phyloP scores from a whole-genome alignment of 495 filamentous ascomycete genomes.

The Pseudomonodictys pantanalensis region DNA sequence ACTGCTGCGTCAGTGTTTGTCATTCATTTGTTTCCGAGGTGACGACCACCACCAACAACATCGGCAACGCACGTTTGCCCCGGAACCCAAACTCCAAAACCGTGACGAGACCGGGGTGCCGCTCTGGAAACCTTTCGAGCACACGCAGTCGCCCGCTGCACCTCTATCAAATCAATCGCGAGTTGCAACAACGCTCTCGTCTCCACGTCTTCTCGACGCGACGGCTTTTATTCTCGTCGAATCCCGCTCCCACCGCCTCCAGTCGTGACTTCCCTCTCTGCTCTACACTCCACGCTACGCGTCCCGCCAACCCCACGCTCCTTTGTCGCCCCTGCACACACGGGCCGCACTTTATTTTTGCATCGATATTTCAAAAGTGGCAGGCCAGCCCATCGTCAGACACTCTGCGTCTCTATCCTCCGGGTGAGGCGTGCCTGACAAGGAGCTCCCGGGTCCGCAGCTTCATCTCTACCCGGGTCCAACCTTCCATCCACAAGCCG shows the following conservation, averaged over 20 bases:
- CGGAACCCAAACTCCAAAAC: conserved; percentile 3
- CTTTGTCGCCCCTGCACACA: background rate
- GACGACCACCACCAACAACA: background rate
- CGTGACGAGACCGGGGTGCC: background rate
- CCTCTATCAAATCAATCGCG: background rate
- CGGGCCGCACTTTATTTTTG: conserved; percentile 12
- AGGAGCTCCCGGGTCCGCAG: conserved; percentile 15
- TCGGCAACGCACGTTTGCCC: background rate
- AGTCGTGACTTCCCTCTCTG: background rate
- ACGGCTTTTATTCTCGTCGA: background rate
- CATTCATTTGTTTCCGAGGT: conserved; percentile 18
- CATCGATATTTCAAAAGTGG: background rate
- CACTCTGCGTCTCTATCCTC: conserved; percentile 5
- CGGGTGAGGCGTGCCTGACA: background rate
- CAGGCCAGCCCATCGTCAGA: background rate
- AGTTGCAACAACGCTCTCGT: background rate
- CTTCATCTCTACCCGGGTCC: background rate
- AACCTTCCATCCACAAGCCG: background rate
- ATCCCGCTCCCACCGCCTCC: background rate
- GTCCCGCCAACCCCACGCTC: conserved; percentile 14
- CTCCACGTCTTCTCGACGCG: background rate
- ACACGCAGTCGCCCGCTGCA: background rate
- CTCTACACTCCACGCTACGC: background rate
- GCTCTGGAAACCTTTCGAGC: background rate
- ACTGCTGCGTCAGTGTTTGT: background rate